A percentile compares a stretch with the other conserved stretches of the same genome.
Evolutionary conservation across 2,329 filamentous ascomycete species (phyloP).

Genomic region (Chaetomium sp.): DNA sequence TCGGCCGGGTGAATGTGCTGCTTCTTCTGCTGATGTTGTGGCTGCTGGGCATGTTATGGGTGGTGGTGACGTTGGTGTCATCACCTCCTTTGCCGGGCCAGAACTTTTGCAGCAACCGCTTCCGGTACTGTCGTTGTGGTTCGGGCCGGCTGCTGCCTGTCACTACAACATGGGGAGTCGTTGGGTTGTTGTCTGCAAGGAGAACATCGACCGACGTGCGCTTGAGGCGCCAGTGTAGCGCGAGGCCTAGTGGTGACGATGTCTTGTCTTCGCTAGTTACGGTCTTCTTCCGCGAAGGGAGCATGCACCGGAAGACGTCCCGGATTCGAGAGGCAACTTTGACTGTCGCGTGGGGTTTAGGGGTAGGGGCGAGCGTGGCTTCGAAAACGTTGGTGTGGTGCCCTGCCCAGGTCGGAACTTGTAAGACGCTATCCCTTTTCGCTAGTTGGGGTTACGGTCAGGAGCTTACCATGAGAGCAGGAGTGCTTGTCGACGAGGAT

Average conservation of each 20-base stretch:
- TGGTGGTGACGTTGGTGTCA: too few species aligned
- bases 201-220: not conserved
- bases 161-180: not conserved
- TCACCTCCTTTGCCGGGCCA: too few species aligned
- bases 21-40: too few species aligned
- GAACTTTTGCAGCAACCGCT: not conserved
- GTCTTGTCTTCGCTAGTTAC: not conserved
- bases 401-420: not conserved
- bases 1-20: too few species aligned
- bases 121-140: not conserved
- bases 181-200: not conserved
- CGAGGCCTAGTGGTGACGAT: not conserved
- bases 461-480: not conserved
- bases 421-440: not conserved
- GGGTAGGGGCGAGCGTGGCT: not conserved
- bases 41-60: too few species aligned
- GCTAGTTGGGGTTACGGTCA: not conserved
- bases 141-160: not conserved
- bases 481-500: not conserved
- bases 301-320: not conserved
- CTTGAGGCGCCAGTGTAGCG: not conserved
- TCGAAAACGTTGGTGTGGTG: not conserved
- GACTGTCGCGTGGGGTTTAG: not conserved
- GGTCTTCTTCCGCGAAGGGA: not conserved
- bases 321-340: not conserved